Conservation (phyloP, 768 basidiomycete genomes). For the Termitomyces heimii region DNA sequence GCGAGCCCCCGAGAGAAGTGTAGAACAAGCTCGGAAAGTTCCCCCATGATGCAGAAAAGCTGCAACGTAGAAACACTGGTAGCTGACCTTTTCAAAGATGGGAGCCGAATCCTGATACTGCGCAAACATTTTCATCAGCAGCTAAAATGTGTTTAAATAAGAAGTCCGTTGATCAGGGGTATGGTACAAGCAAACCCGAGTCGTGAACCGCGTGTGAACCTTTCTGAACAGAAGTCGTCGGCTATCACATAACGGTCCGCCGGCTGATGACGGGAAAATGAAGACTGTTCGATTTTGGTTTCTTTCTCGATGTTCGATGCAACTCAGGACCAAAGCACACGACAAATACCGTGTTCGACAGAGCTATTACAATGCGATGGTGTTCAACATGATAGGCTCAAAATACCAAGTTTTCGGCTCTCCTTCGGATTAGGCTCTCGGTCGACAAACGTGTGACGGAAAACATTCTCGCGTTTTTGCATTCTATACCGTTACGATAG, state of each 20-base stretch:
- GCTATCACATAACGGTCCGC: neutral
- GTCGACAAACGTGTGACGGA: neutral
- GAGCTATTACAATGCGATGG: neutral
- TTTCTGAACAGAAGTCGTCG: too few species aligned
- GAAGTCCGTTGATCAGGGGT: too few species aligned
- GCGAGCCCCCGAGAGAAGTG: conserved; percentile 25
- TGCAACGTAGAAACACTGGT: neutral
- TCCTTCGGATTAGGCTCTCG: neutral
- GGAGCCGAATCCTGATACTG: neutral
- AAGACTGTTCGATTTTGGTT: too few species aligned
- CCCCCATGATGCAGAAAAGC: conserved; percentile 36
- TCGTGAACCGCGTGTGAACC: neutral
- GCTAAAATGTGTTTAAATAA: neutral
- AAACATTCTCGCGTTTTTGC: neutral
- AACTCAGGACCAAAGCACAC: neutral
- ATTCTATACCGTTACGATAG: too few species aligned
- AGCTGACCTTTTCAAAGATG: neutral
- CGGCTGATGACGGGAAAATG: neutral
- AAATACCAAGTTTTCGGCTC: neutral
- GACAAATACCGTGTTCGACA: neutral
- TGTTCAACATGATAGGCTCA: too few species aligned
- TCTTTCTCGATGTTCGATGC: neutral
- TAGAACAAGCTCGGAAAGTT: conserved; percentile 32
- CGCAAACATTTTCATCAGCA: neutral
- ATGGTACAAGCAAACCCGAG: neutral